Base-by-base conservation (phyloP, 2,329 filamentous ascomycete species). In the Penicillium sp. region DNA sequence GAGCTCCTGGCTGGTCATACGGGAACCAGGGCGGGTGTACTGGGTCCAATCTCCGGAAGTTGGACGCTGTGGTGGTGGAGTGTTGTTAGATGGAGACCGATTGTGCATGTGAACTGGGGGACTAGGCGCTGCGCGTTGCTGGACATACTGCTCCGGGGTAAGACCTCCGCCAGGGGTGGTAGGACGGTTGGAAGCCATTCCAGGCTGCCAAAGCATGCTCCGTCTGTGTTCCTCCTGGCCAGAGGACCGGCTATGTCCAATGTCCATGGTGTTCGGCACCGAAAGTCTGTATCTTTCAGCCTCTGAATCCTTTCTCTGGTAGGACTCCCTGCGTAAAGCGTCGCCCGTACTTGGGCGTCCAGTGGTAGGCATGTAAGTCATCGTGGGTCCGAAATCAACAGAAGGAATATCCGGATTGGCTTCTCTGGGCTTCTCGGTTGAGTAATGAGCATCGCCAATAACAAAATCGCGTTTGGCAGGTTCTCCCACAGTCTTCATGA, bases 301-400 rank as follows among this genome's bases (percentile, higher is more conserved):
- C 46, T 74, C 68, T 9, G 74, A 71, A 27, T 71, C 68, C 5
- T 65, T 72, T 31, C 71, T 65, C 19, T 71, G 67, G 37, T 75
- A 66, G 7, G 61, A 64, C 24, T 68, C 63, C 42, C 71, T 70
- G 31, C 65, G 81, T 56, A 84, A 71, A 3, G 82, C 82, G 45
- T 82, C 82, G 48, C 80, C 82, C 1, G 83, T 85, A 43, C 72
- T 79, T n/a, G 84, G 83, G 9, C 83, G 81, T 64, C 79, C 80
- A 19, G 76, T 78, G 44, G 78, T 78, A 27, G 84, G 82, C 59
- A 78, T 79, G 56, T 91, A 88, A 58, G 89, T 88, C 65, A 90
- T 78, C 0, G 93, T 96, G 6, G 88, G 91, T 0, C 93, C 93
- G 75, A 97, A 97, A 72, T 97, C 88, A 60, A 96, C 84, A 4